Evolutionary conservation across 805 yeast genomes (phyloP).

Genomic region (Suhomyces tanzawaensis): DNA sequence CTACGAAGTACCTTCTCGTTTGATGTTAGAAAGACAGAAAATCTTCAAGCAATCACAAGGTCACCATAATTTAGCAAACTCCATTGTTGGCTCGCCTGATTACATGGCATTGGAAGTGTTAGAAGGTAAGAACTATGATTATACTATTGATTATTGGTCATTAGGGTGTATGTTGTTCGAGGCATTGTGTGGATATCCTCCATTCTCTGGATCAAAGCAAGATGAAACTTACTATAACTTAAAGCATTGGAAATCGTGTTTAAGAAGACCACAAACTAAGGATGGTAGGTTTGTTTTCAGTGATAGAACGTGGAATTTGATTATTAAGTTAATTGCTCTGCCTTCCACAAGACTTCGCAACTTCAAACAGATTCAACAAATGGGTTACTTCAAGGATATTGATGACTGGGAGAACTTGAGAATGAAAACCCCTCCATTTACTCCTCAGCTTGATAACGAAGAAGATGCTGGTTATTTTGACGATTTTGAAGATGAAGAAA

Average conservation of each 20-base stretch:
- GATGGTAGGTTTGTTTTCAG: slow-evolving; percentile 91
- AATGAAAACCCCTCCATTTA: slow-evolving; percentile 81
- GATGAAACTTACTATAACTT: slow-evolving; percentile 94
- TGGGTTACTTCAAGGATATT: slow-evolving; percentile 81
- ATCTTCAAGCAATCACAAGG: slow-evolving; percentile 78
- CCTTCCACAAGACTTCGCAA: slow-evolving; percentile 73
- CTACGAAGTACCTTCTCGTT: slow-evolving; percentile 60
- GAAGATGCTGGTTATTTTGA: slow-evolving; percentile 99
- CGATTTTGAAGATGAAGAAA: slow-evolving; percentile 93
- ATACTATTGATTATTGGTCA: slow-evolving; percentile 98
- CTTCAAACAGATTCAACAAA: slow-evolving; percentile 75
- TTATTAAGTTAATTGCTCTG: slow-evolving; percentile 74
- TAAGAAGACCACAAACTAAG: slow-evolving; percentile 86
- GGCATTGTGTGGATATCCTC: slow-evolving; percentile 94
- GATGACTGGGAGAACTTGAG: slow-evolving; percentile 69
- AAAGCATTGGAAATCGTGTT: slow-evolving; percentile 86
- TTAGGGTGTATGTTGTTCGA: slow-evolving; percentile 96
- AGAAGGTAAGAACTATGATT: slow-evolving; percentile 90
- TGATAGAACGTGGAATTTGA: slow-evolving; percentile 93
- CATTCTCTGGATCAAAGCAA: slow-evolving; percentile 89
- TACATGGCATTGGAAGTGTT: slow-evolving; percentile 98
- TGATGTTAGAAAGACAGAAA: slow-evolving; percentile 83
- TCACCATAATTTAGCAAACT: slow-evolving; percentile 85
- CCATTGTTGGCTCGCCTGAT: slow-evolving; percentile 97
- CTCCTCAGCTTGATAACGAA: slow-evolving; percentile 94